Evolutionary conservation across 73 alveolate species (phyloP).

Genomic region (Stentor coeruleus): DNA sequence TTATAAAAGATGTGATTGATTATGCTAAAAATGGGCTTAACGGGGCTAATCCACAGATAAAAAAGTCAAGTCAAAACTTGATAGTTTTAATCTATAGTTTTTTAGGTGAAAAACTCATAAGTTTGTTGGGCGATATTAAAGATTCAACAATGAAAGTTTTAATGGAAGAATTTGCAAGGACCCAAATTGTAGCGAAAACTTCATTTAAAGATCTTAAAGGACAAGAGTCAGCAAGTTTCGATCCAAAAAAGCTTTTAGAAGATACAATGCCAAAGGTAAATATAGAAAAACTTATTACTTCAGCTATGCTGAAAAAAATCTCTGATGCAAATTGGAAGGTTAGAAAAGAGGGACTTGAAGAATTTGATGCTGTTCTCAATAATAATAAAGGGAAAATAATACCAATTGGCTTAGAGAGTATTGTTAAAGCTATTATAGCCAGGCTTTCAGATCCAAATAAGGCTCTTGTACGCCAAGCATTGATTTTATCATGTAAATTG

Average conservation of each 20-base stretch:
- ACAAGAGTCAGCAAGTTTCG: slow-evolving; percentile 34
- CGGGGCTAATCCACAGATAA: slow-evolving; percentile 64
- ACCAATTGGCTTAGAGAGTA: slow-evolving; percentile 73
- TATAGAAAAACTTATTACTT: slow-evolving; percentile 62
- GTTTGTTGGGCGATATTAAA: slow-evolving; percentile 70
- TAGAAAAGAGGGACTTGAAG: slow-evolving; percentile 68
- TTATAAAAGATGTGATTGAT: slow-evolving; percentile 72
- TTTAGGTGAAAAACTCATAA: slow-evolving; percentile 65
- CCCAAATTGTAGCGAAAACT: slow-evolving; percentile 50
- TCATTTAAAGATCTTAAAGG: slow-evolving; percentile 58
- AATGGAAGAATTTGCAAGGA: slow-evolving; percentile 65
- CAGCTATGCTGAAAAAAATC: slow-evolving; percentile 61
- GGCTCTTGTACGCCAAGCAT: slow-evolving; percentile 61
- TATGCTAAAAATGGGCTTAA: slow-evolving; percentile 52
- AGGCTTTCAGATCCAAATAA: slow-evolving; percentile 82
- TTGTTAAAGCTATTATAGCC: slow-evolving; percentile 46
- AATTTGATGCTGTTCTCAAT: slow-evolving; percentile 54
- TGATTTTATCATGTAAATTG: slow-evolving; percentile 57
- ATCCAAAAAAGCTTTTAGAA: slow-evolving; percentile 39
- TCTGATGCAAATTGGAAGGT: slow-evolving; percentile 77
- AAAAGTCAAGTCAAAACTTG: slow-evolving; percentile 61
- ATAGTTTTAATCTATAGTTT: slow-evolving; percentile 62
- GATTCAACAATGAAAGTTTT: slow-evolving; percentile 72
- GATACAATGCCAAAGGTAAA: slow-evolving; percentile 75
- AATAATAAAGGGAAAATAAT: slow-evolving; percentile 66